Conservation (phyloP, 352 stramenopile species). For the Phytophthora aleatoria region DNA sequence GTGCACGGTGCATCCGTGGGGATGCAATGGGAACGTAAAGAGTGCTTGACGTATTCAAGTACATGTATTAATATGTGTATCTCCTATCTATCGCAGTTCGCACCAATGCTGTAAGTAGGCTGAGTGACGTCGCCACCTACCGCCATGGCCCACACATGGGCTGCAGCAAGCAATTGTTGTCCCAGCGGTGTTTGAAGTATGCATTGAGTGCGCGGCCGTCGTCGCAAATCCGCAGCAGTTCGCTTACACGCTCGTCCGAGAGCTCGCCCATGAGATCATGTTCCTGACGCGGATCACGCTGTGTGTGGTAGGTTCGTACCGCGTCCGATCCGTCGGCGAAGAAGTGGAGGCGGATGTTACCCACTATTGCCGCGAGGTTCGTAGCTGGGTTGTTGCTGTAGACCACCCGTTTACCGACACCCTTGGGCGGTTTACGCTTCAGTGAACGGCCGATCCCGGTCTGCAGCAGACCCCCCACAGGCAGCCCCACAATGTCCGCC, state of each 20-base stretch:
- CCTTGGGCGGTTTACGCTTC: slow-evolving; percentile 47
- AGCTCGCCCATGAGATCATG: slow-evolving; percentile 56
- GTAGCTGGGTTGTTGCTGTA: slow-evolving; percentile 64
- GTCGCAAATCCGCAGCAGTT: slow-evolving; percentile 45
- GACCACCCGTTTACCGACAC: slow-evolving; percentile 35
- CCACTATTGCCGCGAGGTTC: slow-evolving; percentile 59
- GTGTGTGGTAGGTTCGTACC: slow-evolving; percentile 54
- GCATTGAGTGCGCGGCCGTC: slow-evolving; percentile 45
- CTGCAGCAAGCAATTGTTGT: slow-evolving; percentile 47
- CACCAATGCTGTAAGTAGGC: no score
- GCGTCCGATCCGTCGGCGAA: slow-evolving; percentile 52
- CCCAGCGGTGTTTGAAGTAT: slow-evolving; percentile 60
- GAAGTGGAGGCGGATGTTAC: slow-evolving; percentile 61
- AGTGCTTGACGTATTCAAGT: no score
- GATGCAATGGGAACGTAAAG: no score
- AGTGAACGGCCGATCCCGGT: slow-evolving; percentile 61
- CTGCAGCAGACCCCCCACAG: slow-evolving; percentile 55
- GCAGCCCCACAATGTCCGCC: slow-evolving; percentile 66
- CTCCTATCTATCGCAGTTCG: no score
- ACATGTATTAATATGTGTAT: no score
- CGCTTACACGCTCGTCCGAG: slow-evolving; percentile 24
- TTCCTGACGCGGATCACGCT: slow-evolving; percentile 44
- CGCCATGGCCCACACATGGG: slow-evolving; percentile 9
- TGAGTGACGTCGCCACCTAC: background rate
- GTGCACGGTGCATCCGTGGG: no score